These are phyloP conservation scores for Cunninghamia lanceolata DNA, from an alignment of 75 land plant species.

Conservation along the genomic window DNA sequence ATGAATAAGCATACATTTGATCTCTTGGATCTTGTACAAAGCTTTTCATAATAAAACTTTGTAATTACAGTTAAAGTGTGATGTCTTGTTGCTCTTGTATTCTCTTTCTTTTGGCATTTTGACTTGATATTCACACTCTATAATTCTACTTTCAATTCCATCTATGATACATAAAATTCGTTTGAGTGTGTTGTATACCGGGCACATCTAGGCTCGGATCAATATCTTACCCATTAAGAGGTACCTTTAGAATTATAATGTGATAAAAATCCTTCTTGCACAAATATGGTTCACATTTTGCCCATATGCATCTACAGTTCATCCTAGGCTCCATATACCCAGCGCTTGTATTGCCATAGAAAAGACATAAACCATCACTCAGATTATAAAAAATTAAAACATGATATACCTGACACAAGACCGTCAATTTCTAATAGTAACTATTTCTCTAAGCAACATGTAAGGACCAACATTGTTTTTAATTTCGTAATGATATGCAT, in stretches of 20 bases:
- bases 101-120: neutral
- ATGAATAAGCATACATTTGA: neutral
- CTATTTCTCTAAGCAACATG: neutral
- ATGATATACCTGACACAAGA: neutral
- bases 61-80: neutral
- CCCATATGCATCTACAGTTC: neutral
- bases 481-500: neutral
- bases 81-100: neutral
- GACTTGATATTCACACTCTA: neutral
- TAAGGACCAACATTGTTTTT: neutral
- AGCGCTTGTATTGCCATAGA: neutral
- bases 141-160: neutral
- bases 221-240: neutral
- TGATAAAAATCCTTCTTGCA: neutral
- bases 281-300: neutral
- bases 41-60: neutral
- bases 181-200: neutral
- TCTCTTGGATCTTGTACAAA: neutral
- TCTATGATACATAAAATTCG: neutral
- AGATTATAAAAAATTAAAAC: neutral
- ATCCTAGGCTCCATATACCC: neutral
- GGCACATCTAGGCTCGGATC: neutral
- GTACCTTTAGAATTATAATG: neutral
- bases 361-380: neutral
- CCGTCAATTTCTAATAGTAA: neutral